Percentiles rank a stretch among this genome's conserved stretches.
Evolutionary conservation across 2,329 filamentous ascomycete genomes (phyloP).

Genomic region (Didymella keratinophila): DNA sequence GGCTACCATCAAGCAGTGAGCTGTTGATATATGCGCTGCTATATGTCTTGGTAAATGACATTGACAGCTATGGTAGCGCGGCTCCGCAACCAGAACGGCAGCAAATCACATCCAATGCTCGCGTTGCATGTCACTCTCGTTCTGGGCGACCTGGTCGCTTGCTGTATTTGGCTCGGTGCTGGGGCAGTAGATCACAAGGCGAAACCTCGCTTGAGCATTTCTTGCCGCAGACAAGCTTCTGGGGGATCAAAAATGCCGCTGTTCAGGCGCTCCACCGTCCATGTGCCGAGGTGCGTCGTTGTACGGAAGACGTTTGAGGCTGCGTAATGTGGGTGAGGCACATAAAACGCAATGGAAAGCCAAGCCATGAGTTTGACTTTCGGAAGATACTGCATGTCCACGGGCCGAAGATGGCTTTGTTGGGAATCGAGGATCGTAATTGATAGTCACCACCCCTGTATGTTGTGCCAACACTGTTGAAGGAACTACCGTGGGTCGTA

Average conservation of each 20-base stretch:
- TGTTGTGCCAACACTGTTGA: background rate
- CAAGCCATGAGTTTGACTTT: conserved; percentile 4
- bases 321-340: conserved; percentile 2
- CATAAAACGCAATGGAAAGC: background rate
- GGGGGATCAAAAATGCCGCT: background rate
- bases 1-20: background rate
- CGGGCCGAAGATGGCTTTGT: background rate
- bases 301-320: conserved; percentile 6
- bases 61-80: background rate
- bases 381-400: background rate
- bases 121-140: background rate
- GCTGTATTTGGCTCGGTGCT: background rate
- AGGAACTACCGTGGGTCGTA: background rate
- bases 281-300: background rate
- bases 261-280: background rate
- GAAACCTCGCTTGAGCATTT: conserved; percentile 8
- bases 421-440: background rate
- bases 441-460: no score
- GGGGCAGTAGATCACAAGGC: background rate
- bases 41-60: background rate
- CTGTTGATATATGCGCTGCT: background rate
- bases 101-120: background rate
- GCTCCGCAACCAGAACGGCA: background rate
- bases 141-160: background rate
- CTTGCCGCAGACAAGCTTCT: conserved; percentile 13